Evolutionary conservation across 2,329 filamentous ascomycete genomes (phyloP).

Genomic region (Herpotrichia juniperi): DNA sequence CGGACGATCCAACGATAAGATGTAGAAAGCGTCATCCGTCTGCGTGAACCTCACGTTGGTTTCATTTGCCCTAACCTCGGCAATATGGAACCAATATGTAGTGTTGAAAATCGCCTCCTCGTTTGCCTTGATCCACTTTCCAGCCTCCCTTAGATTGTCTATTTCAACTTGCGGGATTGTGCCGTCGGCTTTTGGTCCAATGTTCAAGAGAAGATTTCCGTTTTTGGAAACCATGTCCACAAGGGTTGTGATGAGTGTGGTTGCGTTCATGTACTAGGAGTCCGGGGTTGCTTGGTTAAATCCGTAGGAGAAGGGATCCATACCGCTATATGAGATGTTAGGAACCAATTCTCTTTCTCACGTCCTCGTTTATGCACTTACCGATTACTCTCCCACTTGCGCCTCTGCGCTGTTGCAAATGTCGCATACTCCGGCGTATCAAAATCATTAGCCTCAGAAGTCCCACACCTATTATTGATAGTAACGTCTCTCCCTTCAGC

Average conservation of each 20-base stretch:
- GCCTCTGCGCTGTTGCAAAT: conserved; percentile 55
- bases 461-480: conserved; percentile 63
- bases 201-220: conserved; percentile 62
- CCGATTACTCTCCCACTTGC: conserved; percentile 65
- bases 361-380: not conserved
- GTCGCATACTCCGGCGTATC: conserved; percentile 65
- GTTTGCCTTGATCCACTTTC: conserved; percentile 60
- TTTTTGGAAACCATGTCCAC: conserved; percentile 62
- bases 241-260: conserved; percentile 53
- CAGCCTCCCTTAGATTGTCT: conserved; percentile 57
- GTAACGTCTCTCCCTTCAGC: conserved; percentile 55
- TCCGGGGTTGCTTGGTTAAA: conserved; percentile 62
- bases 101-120: conserved; percentile 64
- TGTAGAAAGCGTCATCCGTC: conserved; percentile 60
- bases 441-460: conserved; percentile 57
- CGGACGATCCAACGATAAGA: conserved; percentile 54
- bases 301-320: conserved; percentile 65
- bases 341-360: not conserved
- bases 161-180: conserved; percentile 58
- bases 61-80: conserved; percentile 51
- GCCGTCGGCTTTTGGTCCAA: conserved; percentile 62
- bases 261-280: conserved; percentile 59
- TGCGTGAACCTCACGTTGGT: conserved; percentile 58
- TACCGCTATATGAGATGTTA: conserved; percentile 44
- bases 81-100: conserved; percentile 55